Evolutionary conservation across 2,329 filamentous ascomycete genomes (phyloP).

Genomic region (Aspergillus flavus): DNA sequence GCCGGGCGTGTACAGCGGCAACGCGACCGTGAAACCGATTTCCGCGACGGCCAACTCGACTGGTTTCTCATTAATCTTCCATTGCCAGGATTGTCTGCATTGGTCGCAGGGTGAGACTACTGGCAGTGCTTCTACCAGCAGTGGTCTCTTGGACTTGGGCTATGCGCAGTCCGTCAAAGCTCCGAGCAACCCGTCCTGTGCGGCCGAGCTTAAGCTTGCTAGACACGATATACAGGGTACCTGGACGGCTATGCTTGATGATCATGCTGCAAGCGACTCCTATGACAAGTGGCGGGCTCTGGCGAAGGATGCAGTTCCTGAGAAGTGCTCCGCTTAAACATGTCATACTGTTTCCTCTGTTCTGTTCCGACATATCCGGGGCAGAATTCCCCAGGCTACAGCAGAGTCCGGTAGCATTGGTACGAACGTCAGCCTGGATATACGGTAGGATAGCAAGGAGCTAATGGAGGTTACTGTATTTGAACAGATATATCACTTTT

Average conservation of each 20-base stretch:
- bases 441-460: no score
- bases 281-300: constrained; percentile 4
- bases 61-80: constrained; percentile 64
- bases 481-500: no score
- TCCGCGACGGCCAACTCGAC: constrained; percentile 59
- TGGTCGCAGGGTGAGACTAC: constrained; percentile 54
- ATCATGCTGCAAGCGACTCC: background rate
- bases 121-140: constrained; percentile 49
- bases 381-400: background rate
- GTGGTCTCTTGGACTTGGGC: constrained; percentile 52
- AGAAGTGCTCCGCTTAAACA: background rate
- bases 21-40: constrained; percentile 63
- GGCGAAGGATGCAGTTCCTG: background rate
- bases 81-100: constrained; percentile 60
- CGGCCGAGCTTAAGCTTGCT: background rate
- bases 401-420: background rate
- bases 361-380: no score
- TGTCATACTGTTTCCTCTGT: no score
- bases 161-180: constrained; percentile 55
- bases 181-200: constrained; percentile 5
- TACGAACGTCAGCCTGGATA: no score
- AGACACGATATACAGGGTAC: constrained; percentile 9
- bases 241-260: constrained; percentile 10
- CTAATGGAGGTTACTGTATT: no score
- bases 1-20: constrained; percentile 62